Conservation (phyloP, 257 asterid species). For the Solanum ossicruentum region DNA sequence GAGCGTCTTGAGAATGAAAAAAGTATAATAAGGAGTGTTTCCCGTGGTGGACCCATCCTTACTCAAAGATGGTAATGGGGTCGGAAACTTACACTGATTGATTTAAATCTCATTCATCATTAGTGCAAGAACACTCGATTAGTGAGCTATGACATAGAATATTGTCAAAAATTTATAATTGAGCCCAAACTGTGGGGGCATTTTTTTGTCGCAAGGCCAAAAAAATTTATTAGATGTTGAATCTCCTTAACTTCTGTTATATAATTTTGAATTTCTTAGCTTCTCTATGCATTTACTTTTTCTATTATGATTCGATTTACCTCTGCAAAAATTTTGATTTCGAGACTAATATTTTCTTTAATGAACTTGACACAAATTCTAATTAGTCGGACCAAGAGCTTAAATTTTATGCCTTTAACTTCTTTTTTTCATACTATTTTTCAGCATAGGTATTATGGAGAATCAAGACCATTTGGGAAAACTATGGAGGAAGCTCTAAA, state of each 20-base stretch:
- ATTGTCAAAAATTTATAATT: neutral
- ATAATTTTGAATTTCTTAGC: neutral
- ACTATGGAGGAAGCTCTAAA: constrained; percentile 24
- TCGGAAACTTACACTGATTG: neutral
- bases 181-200: neutral
- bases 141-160: neutral
- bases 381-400: neutral
- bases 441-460: constrained; percentile 71
- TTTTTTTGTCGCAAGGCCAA: neutral
- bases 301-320: neutral
- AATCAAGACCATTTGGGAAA: constrained; percentile 47
- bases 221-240: neutral
- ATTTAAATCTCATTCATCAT: neutral
- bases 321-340: neutral
- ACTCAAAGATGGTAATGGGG: neutral
- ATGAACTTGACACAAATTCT: neutral
- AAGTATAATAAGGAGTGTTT: neutral
- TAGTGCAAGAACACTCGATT: neutral
- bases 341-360: neutral
- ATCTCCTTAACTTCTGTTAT: neutral
- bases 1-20: neutral
- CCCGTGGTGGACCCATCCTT: neutral
- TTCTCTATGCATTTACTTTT: neutral
- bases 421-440: neutral
- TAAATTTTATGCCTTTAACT: neutral